Percentiles rank a stretch among this genome's conserved stretches.
phyloP scores from a whole-genome alignment of 257 asterid species.

The Capsicum baccatum region DNA sequence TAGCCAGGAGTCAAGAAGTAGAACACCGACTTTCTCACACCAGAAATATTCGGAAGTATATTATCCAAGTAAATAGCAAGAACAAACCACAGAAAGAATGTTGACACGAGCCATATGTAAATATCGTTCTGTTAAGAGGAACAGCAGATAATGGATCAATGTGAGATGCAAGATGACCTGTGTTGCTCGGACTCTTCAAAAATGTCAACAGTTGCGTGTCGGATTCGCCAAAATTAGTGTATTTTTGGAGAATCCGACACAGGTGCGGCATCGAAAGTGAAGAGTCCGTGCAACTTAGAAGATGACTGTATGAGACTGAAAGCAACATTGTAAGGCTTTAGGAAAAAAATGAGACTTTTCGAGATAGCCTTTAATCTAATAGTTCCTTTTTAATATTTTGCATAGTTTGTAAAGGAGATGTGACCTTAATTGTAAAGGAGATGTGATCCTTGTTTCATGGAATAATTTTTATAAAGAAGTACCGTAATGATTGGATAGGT shows the following conservation, averaged over 20 bases:
- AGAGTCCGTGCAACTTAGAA: background rate
- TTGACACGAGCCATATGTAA: constrained; percentile 69
- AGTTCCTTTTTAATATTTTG: constrained; percentile 2
- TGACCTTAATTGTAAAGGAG: background rate
- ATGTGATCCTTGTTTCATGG: constrained; percentile 7
- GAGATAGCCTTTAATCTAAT: background rate
- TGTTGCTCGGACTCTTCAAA: too few relatives aligned
- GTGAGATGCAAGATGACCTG: constrained; percentile 20
- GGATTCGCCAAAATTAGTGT: too few relatives aligned
- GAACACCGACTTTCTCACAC: constrained; percentile 77
- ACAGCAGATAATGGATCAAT: constrained; percentile 11
- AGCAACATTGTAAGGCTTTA: background rate
- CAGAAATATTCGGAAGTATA: constrained; percentile 76
- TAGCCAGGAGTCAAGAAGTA: constrained; percentile 83
- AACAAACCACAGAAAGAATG: constrained; percentile 73
- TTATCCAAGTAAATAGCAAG: constrained; percentile 92
- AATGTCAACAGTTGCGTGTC: too few relatives aligned
- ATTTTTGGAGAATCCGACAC: too few relatives aligned
- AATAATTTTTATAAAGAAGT: background rate
- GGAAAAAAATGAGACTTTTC: background rate
- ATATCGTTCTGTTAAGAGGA: constrained; percentile 66
- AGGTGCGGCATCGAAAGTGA: too few relatives aligned
- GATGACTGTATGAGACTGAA: constrained; percentile 16
- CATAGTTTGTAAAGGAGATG: background rate
- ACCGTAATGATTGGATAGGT: background rate